Conservation (phyloP, 2,329 filamentous ascomycete genomes). For the Clonostachys chloroleuca region DNA sequence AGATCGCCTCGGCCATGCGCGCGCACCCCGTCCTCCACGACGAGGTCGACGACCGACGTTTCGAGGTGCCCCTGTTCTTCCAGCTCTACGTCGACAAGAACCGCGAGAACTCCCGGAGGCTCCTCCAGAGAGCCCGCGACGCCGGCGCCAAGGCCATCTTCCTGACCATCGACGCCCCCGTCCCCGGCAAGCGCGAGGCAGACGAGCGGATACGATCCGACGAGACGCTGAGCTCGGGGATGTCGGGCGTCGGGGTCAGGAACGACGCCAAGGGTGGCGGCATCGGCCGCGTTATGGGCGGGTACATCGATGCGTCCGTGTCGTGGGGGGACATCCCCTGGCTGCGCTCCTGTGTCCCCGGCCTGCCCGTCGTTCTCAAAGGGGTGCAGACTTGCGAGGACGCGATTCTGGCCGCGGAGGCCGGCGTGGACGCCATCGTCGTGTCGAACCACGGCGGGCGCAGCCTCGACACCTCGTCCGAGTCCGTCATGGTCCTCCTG, state of each 20-base stretch:
- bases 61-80: constrained; percentile 42
- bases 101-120: constrained; percentile 40
- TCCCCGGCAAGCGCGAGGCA: constrained; percentile 50
- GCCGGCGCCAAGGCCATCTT: constrained; percentile 45
- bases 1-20: constrained; percentile 32
- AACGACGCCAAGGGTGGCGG: constrained; percentile 51
- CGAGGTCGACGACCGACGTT: not conserved
- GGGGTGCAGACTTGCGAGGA: constrained; percentile 66
- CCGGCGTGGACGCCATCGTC: constrained; percentile 63
- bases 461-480: constrained; percentile 31
- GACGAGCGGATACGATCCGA: constrained; percentile 42
- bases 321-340: constrained; percentile 61
- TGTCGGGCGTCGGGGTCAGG: constrained; percentile 30
- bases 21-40: not conserved
- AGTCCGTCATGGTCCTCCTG: constrained; percentile 29
- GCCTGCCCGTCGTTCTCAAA: constrained; percentile 60
- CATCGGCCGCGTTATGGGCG: constrained; percentile 49
- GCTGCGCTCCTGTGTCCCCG: constrained; percentile 42
- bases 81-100: constrained; percentile 60
- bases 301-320: constrained; percentile 52
- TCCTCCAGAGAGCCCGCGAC: constrained; percentile 34
- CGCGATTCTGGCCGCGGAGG: constrained; percentile 52
- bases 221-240: constrained; percentile 28
- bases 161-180: constrained; percentile 54
- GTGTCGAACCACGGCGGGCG: constrained; percentile 69